Percentiles rank a stretch among this genome's conserved stretches.
Evolutionary conservation across 306 rosid genomes (phyloP).

Genomic region (Pyrus pyrifolia): DNA sequence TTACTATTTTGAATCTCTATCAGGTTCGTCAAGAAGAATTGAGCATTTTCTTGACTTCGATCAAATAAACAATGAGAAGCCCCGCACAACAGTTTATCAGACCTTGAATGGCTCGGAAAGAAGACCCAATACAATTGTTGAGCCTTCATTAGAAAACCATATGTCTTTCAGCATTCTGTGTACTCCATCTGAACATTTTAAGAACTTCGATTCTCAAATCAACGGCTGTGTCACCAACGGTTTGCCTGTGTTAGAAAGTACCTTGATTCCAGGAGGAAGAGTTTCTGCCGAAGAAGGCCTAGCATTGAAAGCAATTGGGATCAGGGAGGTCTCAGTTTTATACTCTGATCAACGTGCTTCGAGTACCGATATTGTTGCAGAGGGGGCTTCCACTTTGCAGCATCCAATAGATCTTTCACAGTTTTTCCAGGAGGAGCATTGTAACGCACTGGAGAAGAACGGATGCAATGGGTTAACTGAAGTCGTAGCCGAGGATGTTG

Average conservation of each 20-base stretch:
- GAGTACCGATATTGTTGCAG: constrained; percentile 9
- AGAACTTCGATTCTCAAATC: constrained; percentile 26
- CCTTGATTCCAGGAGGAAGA: constrained; percentile 12
- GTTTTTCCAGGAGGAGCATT: constrained; percentile 41
- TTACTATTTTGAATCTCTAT: constrained; percentile 15
- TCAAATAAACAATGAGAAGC: constrained; percentile 41
- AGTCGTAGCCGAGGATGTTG: constrained; percentile 47
- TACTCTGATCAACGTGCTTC: constrained; percentile 21
- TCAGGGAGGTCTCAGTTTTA: constrained; percentile 17
- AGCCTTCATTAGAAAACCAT: constrained; percentile 29
- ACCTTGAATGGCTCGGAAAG: constrained; percentile 48
- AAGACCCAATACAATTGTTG: constrained; percentile 29
- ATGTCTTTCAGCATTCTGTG: constrained; percentile 25
- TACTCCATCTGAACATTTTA: constrained; percentile 28
- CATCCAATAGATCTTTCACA: constrained; percentile 23
- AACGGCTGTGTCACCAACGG: constrained; percentile 10
- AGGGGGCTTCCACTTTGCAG: constrained; percentile 28
- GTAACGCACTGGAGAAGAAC: constrained; percentile 29
- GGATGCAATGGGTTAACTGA: constrained; percentile 39
- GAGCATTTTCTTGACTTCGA: constrained; percentile 71
- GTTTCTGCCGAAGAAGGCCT: constrained; percentile 16
- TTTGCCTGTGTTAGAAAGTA: constrained; percentile 22
- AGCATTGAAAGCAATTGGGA: constrained; percentile 3
- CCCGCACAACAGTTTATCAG: constrained; percentile 34
- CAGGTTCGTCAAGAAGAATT: constrained; percentile 87